These are phyloP conservation scores for Phytopythium kandeliae DNA, from an alignment of 352 stramenopile species.

Conservation along the genomic window DNA sequence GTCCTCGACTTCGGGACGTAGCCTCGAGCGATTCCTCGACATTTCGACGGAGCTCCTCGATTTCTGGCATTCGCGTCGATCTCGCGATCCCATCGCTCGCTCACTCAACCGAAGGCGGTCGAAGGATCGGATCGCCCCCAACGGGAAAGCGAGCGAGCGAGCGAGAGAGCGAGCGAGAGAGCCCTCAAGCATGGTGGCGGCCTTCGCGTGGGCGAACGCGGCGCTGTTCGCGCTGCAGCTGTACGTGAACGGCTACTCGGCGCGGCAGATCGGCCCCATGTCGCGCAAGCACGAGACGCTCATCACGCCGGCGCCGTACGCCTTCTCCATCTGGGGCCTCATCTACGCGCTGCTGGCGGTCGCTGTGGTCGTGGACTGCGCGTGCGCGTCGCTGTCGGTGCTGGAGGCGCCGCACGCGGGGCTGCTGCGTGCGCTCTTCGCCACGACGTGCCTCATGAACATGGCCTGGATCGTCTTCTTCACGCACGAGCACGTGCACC, in stretches of 20 bases:
- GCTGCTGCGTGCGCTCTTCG: conserved; percentile 53
- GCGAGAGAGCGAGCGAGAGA: too few species aligned
- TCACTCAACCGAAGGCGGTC: background rate
- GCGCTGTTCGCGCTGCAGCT: conserved; percentile 62
- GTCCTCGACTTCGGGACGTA: too few species aligned
- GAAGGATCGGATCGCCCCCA: background rate
- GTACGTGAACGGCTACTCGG: conserved; percentile 47
- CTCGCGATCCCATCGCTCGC: too few species aligned
- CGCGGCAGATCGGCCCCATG: conserved; percentile 42
- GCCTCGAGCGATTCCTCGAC: too few species aligned
- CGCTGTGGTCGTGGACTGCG: conserved; percentile 59
- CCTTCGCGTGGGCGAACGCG: conserved; percentile 48
- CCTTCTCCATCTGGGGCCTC: conserved; percentile 77
- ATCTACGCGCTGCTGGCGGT: conserved; percentile 73
- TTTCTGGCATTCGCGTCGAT: too few species aligned
- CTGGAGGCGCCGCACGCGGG: conserved; percentile 43
- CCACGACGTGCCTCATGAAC: conserved; percentile 57
- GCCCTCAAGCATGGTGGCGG: conserved; percentile 22
- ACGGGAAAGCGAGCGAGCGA: too few species aligned
- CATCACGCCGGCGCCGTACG: conserved; percentile 67
- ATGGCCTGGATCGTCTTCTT: conserved; percentile 72
- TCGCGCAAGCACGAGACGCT: conserved; percentile 63
- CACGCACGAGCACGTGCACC: conserved; percentile 54
- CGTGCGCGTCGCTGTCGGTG: conserved; percentile 51
- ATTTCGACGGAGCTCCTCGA: too few species aligned